phyloP scores from a whole-genome alignment of 78 protist genomes.

The Dictyostelium purpureum region DNA sequence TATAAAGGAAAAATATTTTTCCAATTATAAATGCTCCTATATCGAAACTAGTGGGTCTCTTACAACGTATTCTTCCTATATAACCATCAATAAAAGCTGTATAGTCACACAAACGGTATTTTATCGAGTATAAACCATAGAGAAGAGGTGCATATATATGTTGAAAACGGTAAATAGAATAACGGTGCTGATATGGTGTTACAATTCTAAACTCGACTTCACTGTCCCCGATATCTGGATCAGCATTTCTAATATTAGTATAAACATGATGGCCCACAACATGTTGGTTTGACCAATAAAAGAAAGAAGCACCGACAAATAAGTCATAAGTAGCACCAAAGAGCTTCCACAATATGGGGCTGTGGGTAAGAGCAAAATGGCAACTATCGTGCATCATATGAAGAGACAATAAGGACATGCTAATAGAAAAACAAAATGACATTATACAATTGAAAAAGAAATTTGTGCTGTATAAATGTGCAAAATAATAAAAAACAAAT shows the following conservation, averaged over 20 bases:
- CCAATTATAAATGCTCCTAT: not conserved
- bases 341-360: slow-evolving; percentile 24
- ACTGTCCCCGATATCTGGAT: slow-evolving; percentile 61
- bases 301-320: slow-evolving; percentile 24
- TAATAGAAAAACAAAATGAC: not conserved
- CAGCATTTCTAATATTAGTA: slow-evolving; percentile 59
- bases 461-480: slow-evolving; percentile 17
- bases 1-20: slow-evolving; percentile 8
- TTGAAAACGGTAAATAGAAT: not conserved
- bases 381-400: slow-evolving; percentile 70
- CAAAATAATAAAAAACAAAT: not conserved
- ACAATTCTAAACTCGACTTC: slow-evolving; percentile 57
- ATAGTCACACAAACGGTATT: slow-evolving; percentile 37
- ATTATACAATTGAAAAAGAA: not conserved
- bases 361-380: slow-evolving; percentile 38
- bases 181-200: slow-evolving; percentile 38
- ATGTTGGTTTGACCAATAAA: slow-evolving; percentile 65
- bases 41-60: slow-evolving; percentile 1
- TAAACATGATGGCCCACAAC: slow-evolving; percentile 74
- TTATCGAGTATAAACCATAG: slow-evolving; percentile 53
- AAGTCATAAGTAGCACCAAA: slow-evolving; percentile 33
- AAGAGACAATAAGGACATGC: slow-evolving; percentile 1
- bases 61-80: slow-evolving; percentile 21
- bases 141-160: slow-evolving; percentile 73
- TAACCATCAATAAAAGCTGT: not conserved